Conservation (phyloP, 1,284 basidiomycete genomes). For the Puccinia horiana region DNA sequence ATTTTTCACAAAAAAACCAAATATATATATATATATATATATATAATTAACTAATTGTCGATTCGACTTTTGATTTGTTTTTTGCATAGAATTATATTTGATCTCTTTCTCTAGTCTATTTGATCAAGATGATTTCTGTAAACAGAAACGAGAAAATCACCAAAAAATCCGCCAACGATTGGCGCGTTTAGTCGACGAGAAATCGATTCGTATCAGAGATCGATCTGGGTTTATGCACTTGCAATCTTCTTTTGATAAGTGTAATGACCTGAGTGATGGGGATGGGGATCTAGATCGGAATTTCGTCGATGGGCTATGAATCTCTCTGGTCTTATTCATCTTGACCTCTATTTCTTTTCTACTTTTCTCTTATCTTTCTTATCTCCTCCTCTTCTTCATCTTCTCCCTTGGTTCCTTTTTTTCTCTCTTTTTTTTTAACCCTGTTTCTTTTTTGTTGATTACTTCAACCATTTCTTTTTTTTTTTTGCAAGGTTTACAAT, state of each 20-base stretch:
- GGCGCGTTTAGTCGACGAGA: constrained; percentile 77
- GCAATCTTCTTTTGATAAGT: too few species aligned
- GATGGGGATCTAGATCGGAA: too few species aligned
- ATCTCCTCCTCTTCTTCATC: background rate
- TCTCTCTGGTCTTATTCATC: background rate
- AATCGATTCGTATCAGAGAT: constrained; percentile 71
- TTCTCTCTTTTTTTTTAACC: background rate
- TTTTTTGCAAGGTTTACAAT: too few species aligned
- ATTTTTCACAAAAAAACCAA: background rate
- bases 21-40: background rate
- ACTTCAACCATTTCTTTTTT: background rate
- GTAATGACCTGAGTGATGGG: too few species aligned
- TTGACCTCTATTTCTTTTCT: background rate
- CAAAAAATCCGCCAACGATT: too few species aligned
- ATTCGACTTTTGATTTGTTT: background rate
- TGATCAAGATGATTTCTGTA: constrained; percentile 70
- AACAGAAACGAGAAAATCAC: constrained; percentile 53
- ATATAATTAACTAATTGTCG: background rate
- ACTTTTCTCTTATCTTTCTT: background rate
- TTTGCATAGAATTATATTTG: constrained; percentile 73
- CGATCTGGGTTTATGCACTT: constrained; percentile 62
- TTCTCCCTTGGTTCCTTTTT: background rate
- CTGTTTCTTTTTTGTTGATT: background rate
- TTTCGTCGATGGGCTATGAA: too few species aligned
- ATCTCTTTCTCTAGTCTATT: constrained; percentile 73